A percentile compares a stretch with the other conserved stretches of the same genome.
Conservation (phyloP, 768 basidiomycete genomes). For the Cubamyces sp. region DNA sequence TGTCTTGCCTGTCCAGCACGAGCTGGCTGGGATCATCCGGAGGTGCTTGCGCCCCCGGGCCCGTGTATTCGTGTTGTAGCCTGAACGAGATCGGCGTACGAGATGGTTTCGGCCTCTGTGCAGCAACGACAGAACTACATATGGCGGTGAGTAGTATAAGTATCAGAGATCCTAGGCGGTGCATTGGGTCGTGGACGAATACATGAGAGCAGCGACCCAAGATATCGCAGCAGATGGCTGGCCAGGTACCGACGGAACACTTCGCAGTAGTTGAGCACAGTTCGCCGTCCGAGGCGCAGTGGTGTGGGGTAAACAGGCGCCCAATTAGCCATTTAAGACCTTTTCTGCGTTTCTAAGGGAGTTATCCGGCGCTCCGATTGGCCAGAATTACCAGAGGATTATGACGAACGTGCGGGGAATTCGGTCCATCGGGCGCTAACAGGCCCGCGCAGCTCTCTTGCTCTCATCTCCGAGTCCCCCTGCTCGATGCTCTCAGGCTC, state of each 20-base stretch:
- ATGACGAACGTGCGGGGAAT: constrained; percentile 19
- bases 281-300: not conserved
- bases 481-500: constrained; percentile 11
- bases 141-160: not conserved
- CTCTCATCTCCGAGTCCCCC: not conserved
- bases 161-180: constrained; percentile 6
- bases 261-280: not conserved
- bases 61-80: constrained; percentile 16
- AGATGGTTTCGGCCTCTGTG: not conserved
- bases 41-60: not conserved
- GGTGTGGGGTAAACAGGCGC: too few relatives aligned
- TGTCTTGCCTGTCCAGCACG: constrained; percentile 14
- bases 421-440: not conserved
- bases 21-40: constrained; percentile 5
- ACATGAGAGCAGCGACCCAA: constrained; percentile 6
- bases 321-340: not conserved
- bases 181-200: constrained; percentile 11
- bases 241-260: not conserved
- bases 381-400: not conserved
- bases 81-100: constrained; percentile 18
- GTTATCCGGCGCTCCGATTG: not conserved
- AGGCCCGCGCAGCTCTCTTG: not conserved
- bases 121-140: constrained; percentile 1
- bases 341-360: not conserved
- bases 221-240: not conserved